phyloP scores from a whole-genome alignment of 176 grass and related monocot genomes.

The Carex pumila region DNA sequence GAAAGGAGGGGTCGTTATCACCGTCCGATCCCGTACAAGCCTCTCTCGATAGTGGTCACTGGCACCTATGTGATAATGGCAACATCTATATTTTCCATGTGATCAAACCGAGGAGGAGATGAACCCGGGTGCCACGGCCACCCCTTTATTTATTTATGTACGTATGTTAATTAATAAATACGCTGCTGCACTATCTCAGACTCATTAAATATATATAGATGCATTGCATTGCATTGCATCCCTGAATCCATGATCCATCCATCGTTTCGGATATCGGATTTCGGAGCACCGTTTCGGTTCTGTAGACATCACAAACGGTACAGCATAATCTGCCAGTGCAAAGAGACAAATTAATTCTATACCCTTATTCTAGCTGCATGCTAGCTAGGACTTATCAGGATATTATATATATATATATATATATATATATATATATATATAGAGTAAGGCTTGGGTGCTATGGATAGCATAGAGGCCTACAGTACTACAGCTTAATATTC shows the following conservation, averaged over 20 bases:
- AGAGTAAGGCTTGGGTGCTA: too few species aligned
- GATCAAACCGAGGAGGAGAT: constrained; percentile 18
- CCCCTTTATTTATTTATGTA: not conserved
- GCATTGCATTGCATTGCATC: not conserved
- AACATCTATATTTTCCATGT: constrained; percentile 9
- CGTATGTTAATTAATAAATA: constrained; percentile 15
- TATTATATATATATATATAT: too few species aligned
- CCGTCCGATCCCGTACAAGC: constrained; percentile 29
- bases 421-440: too few species aligned
- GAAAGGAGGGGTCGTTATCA: constrained; percentile 27
- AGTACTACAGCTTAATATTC: too few species aligned
- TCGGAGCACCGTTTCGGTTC: not conserved
- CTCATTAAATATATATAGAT: not conserved
- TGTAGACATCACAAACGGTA: not conserved
- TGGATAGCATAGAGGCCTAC: too few species aligned
- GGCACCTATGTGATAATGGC: constrained; percentile 23
- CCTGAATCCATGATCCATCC: not conserved
- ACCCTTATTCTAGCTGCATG: too few species aligned
- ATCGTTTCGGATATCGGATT: not conserved
- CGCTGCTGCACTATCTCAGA: constrained; percentile 8
- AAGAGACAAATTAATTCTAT: not conserved
- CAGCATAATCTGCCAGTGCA: not conserved
- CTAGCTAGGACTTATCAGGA: too few species aligned
- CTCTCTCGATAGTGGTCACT: constrained; percentile 1
- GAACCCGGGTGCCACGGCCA: not conserved